These are phyloP conservation scores for Blastobotrys parvus DNA, from an alignment of 805 yeast species.

Conservation along the genomic window DNA sequence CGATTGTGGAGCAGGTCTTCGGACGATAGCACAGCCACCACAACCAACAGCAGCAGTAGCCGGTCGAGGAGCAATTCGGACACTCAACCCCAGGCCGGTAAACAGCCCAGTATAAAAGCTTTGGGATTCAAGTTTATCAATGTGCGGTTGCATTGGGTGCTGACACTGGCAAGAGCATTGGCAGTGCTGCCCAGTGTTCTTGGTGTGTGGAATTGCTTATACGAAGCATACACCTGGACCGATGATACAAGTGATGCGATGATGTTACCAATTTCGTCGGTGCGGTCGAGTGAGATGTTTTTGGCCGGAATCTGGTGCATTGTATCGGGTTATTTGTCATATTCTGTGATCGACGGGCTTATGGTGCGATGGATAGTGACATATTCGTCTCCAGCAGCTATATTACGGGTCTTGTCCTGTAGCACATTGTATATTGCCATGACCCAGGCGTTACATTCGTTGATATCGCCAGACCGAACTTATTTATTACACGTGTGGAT, in stretches of 20 bases:
- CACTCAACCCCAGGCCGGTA: neutral
- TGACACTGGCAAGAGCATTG: conserved; percentile 66
- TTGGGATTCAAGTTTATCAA: conserved; percentile 64
- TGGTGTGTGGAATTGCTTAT: conserved; percentile 34
- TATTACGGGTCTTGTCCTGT: conserved; percentile 77
- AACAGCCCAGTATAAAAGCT: conserved; percentile 33
- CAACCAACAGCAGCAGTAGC: neutral
- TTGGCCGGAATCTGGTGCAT: conserved; percentile 88
- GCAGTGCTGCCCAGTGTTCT: conserved; percentile 61
- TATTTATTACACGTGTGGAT: conserved; percentile 88
- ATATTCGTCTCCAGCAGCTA: conserved; percentile 81
- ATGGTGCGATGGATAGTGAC: conserved; percentile 90
- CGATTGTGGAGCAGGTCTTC: too few species aligned
- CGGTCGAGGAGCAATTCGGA: too few species aligned
- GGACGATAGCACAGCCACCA: neutral
- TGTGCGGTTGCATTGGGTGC: conserved; percentile 65
- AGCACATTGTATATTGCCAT: conserved; percentile 62
- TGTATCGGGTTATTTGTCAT: conserved; percentile 78
- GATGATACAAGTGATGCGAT: conserved; percentile 17
- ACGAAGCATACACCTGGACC: conserved; percentile 29
- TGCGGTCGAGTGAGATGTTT: conserved; percentile 68
- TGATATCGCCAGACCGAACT: conserved; percentile 62
- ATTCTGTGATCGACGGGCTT: conserved; percentile 76
- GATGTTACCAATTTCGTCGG: conserved; percentile 40
- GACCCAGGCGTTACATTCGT: conserved; percentile 57